These are phyloP conservation scores for Acacia concinna DNA, from an alignment of 331 rosid genomes.

Conservation along the genomic window DNA sequence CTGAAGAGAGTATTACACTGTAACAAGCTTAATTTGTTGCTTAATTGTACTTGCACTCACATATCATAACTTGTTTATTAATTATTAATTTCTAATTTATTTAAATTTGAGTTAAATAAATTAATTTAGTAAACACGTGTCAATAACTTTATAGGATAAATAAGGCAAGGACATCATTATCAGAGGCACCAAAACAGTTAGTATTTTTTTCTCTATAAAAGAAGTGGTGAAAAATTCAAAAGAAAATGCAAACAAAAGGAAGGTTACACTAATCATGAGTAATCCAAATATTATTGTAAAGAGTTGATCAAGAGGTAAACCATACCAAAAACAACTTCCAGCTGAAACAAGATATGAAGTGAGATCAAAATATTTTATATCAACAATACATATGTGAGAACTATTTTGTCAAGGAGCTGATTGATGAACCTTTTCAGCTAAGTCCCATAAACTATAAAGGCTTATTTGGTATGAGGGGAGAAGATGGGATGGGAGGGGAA, in stretches of 20 bases:
- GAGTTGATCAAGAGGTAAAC: constrained; percentile 38
- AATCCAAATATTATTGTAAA: background rate
- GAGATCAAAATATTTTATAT: constrained; percentile 46
- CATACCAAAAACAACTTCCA: constrained; percentile 75
- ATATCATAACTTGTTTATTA: background rate
- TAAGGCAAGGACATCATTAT: background rate
- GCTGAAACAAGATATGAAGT: constrained; percentile 57
- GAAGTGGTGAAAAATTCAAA: background rate
- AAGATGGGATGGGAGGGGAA: too few species aligned
- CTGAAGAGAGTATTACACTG: too few species aligned
- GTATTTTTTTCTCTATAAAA: too few species aligned
- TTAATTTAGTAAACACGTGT: background rate
- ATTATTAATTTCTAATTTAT: background rate
- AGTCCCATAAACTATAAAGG: constrained; percentile 69
- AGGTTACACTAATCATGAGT: background rate
- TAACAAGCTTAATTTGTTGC: background rate
- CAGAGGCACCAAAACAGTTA: background rate
- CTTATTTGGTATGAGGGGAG: too few species aligned
- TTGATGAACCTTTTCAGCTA: constrained; percentile 63
- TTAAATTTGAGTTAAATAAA: background rate
- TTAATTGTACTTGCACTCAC: background rate
- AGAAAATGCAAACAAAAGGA: background rate
- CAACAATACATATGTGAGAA: constrained; percentile 28
- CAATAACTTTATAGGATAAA: background rate
- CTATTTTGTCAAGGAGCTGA: constrained; percentile 37